Percentiles rank a stretch among this genome's conserved stretches.
Conservation (phyloP, 331 rosid species). For the Acacia pycnantha region DNA sequence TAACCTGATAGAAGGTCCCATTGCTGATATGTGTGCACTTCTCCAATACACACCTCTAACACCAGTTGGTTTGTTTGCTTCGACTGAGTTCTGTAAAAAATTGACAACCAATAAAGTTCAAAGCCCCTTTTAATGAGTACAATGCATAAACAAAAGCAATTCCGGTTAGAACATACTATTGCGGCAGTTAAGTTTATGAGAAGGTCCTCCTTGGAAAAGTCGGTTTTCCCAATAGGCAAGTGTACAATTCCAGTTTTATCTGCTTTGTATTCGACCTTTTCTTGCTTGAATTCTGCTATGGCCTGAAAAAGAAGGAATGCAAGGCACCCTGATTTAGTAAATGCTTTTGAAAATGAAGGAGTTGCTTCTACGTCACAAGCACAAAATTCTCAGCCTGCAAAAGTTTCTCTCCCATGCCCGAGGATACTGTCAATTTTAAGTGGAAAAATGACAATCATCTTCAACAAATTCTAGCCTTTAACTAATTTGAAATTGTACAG, state of each 20-base stretch:
- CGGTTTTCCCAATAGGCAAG: constrained; percentile 79
- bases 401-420: neutral
- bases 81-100: constrained; percentile 72
- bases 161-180: constrained; percentile 57
- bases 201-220: constrained; percentile 88
- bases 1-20: constrained; percentile 94
- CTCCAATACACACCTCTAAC: constrained; percentile 98
- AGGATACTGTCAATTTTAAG: neutral
- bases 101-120: constrained; percentile 1
- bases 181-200: constrained; percentile 74
- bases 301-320: constrained; percentile 51
- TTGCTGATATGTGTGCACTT: constrained; percentile 82
- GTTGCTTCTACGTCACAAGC: neutral
- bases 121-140: neutral
- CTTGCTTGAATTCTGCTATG: constrained; percentile 94
- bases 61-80: constrained; percentile 83
- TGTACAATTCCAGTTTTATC: constrained; percentile 97
- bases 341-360: neutral
- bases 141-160: neutral
- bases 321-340: neutral
- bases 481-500: neutral
- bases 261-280: constrained; percentile 86
- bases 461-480: neutral
- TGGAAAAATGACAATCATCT: neutral
- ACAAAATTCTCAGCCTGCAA: neutral